Percentiles rank a stretch among this genome's conserved stretches.
Conservation (phyloP, 192 early-diverging fungal species). For the Backusella tuberculispora region DNA sequence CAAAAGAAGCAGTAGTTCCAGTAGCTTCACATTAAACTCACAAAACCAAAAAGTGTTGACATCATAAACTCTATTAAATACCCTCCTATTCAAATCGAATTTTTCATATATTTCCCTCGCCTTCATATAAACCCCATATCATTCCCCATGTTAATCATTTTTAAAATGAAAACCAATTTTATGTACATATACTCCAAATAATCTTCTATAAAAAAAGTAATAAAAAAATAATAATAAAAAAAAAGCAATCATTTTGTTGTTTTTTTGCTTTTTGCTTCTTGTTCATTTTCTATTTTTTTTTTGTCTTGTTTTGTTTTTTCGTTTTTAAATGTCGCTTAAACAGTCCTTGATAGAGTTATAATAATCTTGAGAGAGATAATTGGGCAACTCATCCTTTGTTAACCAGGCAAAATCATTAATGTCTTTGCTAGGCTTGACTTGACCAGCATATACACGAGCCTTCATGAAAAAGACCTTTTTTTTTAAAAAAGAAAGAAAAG, state of each 20-base stretch:
- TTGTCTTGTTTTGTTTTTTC: neutral
- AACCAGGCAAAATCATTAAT: constrained; percentile 76
- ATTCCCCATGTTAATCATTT: neutral
- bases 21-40: neutral
- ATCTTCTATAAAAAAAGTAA: constrained; percentile 1
- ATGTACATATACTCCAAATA: neutral
- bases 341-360: constrained; percentile 63
- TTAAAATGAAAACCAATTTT: neutral
- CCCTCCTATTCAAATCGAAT: no score
- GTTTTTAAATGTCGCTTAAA: constrained; percentile 53
- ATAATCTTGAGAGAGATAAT: constrained; percentile 57
- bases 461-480: constrained; percentile 85
- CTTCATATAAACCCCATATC: neutral
- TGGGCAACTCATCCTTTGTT: constrained; percentile 72
- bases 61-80: neutral
- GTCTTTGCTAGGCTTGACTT: constrained; percentile 62
- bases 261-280: neutral
- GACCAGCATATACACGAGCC: constrained; percentile 60
- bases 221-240: constrained; percentile 2
- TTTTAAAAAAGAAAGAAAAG: neutral
- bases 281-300: neutral
- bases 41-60: neutral
- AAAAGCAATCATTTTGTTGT: no score
- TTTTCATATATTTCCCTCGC: neutral
- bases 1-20: constrained; percentile 8